A percentile compares a stretch with the other conserved stretches of the same genome.
phyloP scores from a whole-genome alignment of 73 alveolate species.

The Tetrahymena borealis region DNA sequence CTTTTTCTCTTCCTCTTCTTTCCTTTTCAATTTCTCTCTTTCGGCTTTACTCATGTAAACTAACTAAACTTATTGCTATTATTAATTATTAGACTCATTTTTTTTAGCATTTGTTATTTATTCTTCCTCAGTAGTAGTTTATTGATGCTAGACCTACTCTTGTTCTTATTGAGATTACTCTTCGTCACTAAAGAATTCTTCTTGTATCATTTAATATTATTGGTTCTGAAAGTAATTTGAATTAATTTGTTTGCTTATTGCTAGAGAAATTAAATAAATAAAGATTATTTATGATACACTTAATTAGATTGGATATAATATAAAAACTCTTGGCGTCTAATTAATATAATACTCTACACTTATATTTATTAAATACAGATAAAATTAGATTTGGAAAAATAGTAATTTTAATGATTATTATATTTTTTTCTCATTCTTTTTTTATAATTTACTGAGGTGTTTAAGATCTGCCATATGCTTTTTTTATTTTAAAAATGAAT shows the following conservation, averaged over 20 bases:
- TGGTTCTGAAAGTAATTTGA: too few relatives aligned
- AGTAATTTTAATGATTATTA: too few relatives aligned
- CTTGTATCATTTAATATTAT: not conserved
- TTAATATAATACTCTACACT: too few relatives aligned
- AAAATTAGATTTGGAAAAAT: too few relatives aligned
- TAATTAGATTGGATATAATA: not conserved
- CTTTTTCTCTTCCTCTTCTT: not conserved
- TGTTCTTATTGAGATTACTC: not conserved
- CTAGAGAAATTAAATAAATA: not conserved
- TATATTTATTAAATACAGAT: too few relatives aligned
- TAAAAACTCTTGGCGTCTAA: not conserved
- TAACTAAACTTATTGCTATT: not conserved
- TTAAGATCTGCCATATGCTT: not conserved
- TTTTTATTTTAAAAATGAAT: not conserved
- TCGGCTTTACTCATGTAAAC: not conserved
- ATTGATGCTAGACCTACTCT: not conserved
- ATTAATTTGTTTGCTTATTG: not conserved
- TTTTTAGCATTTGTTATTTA: not conserved
- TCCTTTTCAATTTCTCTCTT: not conserved
- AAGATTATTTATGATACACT: not conserved
- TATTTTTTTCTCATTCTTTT: not conserved
- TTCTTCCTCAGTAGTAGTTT: not conserved
- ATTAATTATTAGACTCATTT: not conserved
- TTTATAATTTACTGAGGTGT: not conserved
- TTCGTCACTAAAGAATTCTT: not conserved